These are phyloP conservation scores for Dorcoceras hygrometricum DNA, from an alignment of 257 asterid genomes.

Conservation along the genomic window DNA sequence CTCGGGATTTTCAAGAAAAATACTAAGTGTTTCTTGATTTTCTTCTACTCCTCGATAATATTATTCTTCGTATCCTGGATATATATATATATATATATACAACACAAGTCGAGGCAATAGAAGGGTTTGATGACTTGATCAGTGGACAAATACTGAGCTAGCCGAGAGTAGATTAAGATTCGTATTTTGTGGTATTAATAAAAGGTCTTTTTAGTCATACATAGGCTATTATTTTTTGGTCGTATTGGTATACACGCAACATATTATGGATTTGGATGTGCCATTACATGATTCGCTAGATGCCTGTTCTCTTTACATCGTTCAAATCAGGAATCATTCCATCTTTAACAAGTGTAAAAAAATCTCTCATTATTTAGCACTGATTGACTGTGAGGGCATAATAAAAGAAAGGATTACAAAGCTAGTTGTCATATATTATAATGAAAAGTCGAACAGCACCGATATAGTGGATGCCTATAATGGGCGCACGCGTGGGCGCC, in stretches of 20 bases:
- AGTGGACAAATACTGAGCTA: slow-evolving; percentile 18
- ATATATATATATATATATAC: slow-evolving; percentile 19
- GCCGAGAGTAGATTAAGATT: slow-evolving; percentile 29
- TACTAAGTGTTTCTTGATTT: not conserved
- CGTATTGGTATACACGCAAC: slow-evolving; percentile 8
- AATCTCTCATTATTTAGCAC: no score
- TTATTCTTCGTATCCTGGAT: not conserved
- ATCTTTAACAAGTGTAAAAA: no score
- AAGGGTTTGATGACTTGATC: slow-evolving; percentile 6
- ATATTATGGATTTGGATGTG: not conserved
- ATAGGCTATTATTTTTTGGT: slow-evolving; percentile 35
- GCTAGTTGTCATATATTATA: no score
- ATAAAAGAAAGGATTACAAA: no score
- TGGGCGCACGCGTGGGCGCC: no score
- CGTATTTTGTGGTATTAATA: slow-evolving; percentile 46
- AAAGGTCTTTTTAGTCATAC: slow-evolving; percentile 1
- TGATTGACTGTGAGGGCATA: no score
- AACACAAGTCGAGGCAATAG: not conserved
- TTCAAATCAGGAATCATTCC: no score
- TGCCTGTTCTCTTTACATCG: no score
- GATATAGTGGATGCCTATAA: no score
- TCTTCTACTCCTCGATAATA: not conserved
- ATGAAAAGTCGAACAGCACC: no score
- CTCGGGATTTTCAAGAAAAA: not conserved
- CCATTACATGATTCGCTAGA: no score